Conservation (phyloP, 306 rosid species). For the Quercus cerris region DNA sequence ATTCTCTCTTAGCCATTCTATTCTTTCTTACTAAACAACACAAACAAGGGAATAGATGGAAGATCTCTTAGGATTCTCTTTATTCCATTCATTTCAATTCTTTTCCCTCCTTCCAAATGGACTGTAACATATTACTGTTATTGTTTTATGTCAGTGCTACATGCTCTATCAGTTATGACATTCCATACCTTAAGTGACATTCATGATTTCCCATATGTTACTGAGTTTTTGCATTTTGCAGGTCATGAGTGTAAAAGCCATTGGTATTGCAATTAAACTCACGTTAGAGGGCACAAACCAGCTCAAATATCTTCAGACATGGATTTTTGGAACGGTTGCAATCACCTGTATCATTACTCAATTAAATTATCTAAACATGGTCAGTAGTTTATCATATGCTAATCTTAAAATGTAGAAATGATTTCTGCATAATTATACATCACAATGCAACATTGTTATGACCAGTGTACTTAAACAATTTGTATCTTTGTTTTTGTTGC, state of each 20-base stretch:
- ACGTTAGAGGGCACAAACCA: constrained; percentile 81
- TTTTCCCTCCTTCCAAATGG: too few species aligned
- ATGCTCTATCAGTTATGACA: not conserved
- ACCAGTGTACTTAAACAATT: not conserved
- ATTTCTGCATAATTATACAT: not conserved
- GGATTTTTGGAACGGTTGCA: constrained; percentile 78
- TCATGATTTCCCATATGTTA: constrained; percentile 12
- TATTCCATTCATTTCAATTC: too few species aligned
- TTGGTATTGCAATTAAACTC: constrained; percentile 85
- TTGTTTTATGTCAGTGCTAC: not conserved
- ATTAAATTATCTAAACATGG: constrained; percentile 82
- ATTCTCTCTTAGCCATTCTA: too few species aligned
- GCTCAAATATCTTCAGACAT: constrained; percentile 61
- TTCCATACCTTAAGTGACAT: not conserved
- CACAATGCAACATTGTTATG: not conserved
- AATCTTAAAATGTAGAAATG: not conserved
- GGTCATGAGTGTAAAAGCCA: constrained; percentile 93
- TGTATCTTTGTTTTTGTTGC: not conserved
- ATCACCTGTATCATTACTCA: constrained; percentile 68
- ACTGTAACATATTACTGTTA: not conserved
- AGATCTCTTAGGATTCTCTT: too few species aligned
- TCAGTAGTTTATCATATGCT: constrained; percentile 22
- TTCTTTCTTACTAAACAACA: too few species aligned
- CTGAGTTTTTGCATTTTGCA: constrained; percentile 22
- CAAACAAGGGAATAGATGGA: too few species aligned